Evolutionary conservation across 768 basidiomycete genomes (phyloP), one percentile per base, ranked within the genome.

Genomic region (Cystofilobasidium macerans): DNA sequence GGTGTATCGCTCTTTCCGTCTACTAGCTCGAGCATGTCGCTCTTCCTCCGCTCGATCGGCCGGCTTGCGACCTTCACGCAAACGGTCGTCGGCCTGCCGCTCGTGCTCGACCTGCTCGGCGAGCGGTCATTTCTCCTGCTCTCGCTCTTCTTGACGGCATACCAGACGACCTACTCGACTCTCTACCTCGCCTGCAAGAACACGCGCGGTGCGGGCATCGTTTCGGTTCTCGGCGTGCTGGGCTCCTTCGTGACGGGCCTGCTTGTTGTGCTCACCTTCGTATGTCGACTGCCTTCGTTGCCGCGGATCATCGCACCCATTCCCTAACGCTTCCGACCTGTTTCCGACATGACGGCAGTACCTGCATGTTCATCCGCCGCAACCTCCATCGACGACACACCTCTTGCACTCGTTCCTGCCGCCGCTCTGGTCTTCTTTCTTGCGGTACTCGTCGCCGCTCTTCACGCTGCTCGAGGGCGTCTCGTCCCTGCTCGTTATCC

Each of bases 401-500:
- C 36, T 58, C 32, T 53, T 66, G 24, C 58, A 53, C 14, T 30
- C 35, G 14, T 60, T 54, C 11, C 65, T 75, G 11, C 76, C 76
- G 0, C 71, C 80, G 51, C 83, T 82, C 79, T 92, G 89, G 89
- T 87, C 85, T 0, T 82, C 79, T 30, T 77, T 84, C 42, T 78
- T 92, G 68, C 83, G 82, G 1, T 81, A 85, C 72, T 86, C 83
- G 1, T 86, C 86, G 2, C 88, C 88, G 1, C 75, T 85, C 48
- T 90, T 89, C 75, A 85, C 91, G 64, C 80, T 83, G 56, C 81
- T 90, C 80, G 89, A 92, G 73, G 86, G 88, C 42, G 78, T 92
- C 64, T 89, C 89, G 18, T 89, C 87, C 72, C 76, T 92, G 68
- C 80, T 92, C 28, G 86, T 90, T 12, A 86, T 62, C 35, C 67